phyloP scores from a whole-genome alignment of 441 rosid species.

The Arabidopsis hybrid region DNA sequence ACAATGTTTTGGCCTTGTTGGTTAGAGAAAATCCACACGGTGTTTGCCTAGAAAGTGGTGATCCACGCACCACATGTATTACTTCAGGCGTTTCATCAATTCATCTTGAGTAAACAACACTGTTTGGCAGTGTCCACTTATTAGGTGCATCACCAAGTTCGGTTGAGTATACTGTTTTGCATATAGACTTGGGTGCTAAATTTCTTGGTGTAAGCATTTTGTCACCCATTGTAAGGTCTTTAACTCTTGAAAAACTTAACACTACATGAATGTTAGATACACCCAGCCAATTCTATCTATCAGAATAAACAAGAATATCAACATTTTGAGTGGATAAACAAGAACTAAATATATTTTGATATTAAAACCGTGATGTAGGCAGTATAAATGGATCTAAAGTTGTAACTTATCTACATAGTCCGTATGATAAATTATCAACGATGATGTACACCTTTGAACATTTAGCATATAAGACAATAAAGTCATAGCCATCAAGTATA shows the following conservation, averaged over 20 bases:
- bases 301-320: constrained; percentile 33
- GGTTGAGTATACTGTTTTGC: constrained; percentile 46
- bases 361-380: too few relatives aligned
- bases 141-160: constrained; percentile 37
- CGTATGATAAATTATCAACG: too few relatives aligned
- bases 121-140: constrained; percentile 39
- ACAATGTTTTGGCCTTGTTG: constrained; percentile 77
- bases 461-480: too few relatives aligned
- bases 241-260: constrained; percentile 38
- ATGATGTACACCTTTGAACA: too few relatives aligned
- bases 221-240: constrained; percentile 43
- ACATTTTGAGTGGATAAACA: too few relatives aligned
- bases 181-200: constrained; percentile 42
- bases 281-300: constrained; percentile 87
- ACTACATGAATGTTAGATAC: too few relatives aligned
- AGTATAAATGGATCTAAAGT: too few relatives aligned
- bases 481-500: too few relatives aligned
- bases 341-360: too few relatives aligned
- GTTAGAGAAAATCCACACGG: constrained; percentile 93
- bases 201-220: constrained; percentile 40
- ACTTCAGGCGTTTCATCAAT: constrained; percentile 68
- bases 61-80: constrained; percentile 70
- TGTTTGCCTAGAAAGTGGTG: constrained; percentile 75
- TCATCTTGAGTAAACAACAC: constrained; percentile 52
- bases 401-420: too few relatives aligned